A percentile compares a stretch with the other conserved stretches of the same genome.
These are phyloP conservation scores for Cerrena zonata DNA, from an alignment of 1,284 basidiomycete species.

Conservation along the genomic window DNA sequence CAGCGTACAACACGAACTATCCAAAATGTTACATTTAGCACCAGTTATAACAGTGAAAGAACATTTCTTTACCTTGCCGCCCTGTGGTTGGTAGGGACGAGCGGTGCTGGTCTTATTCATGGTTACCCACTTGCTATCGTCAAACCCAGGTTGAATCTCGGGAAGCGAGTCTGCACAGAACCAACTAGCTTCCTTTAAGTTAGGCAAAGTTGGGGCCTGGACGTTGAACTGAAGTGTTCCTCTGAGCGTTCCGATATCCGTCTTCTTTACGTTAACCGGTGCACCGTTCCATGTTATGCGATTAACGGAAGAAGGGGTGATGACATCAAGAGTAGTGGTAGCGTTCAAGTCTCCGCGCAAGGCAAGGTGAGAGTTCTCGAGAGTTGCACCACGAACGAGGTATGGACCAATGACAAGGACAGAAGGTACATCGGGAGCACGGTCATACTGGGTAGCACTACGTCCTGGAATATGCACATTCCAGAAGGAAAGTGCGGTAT, in stretches of 20 bases:
- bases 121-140: conserved; percentile 36
- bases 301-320: conserved; percentile 30
- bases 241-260: conserved; percentile 26
- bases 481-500: conserved; percentile 37
- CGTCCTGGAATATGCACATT: conserved; percentile 26
- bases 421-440: conserved; percentile 29
- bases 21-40: no score
- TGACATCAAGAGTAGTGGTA: conserved; percentile 36
- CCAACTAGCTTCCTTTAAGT: conserved; percentile 33
- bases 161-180: conserved; percentile 39
- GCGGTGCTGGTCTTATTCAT: conserved; percentile 40
- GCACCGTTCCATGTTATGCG: conserved; percentile 42
- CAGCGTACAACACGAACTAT: conserved; percentile 34
- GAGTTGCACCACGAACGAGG: conserved; percentile 38
- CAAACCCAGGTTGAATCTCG: conserved; percentile 32
- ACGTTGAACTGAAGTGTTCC: conserved; percentile 24
- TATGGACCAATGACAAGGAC: conserved; percentile 42
- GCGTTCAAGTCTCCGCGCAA: conserved; percentile 40
- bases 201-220: conserved; percentile 25
- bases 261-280: conserved; percentile 18
- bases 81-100: conserved; percentile 36
- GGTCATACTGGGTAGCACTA: conserved; percentile 14
- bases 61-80: conserved; percentile 31
- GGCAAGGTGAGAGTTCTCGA: conserved; percentile 26
- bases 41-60: no score